Base-by-base conservation (phyloP, 2,329 filamentous ascomycete genomes). In the Lizonia empirigonia region DNA sequence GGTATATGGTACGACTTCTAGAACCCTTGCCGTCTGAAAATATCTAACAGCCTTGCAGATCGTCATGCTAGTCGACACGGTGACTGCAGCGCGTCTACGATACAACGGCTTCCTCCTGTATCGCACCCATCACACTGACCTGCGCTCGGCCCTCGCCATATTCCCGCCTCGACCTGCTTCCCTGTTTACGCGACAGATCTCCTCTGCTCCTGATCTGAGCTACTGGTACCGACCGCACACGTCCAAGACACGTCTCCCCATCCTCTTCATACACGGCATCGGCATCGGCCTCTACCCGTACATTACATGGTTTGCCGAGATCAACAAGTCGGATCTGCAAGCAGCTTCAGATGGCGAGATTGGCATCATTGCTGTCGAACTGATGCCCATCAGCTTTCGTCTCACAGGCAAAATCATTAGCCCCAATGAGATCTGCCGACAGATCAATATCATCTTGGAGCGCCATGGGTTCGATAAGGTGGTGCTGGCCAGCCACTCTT, bases 181-280 rank as follows among this genome's bases (percentile, higher is more conserved):
- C 26, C 56, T 84, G 3, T 60, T 82, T 37, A 73, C 79, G 1
- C 65, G 69, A 5, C 73, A 73, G 8, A 70, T 70, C 19, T 86
- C 85, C 1, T 75, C 78, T 4, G 78, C 79, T 5, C 62, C 73
- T 3, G 70, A 74, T 8, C 57, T 88, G 5, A 80, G 80, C 54
- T 90, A 90, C 74, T 90, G 85, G 84, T 77, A 86, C 60, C 80
- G 82, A 2, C 83, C 83, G 5, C 86, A 89, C 63, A 83, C 78
- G 0, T 85, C 83, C 1, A 78, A 78, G 42, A 81, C 76, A 1
- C 76, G 77, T 33, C 71, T 82, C 0, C 87, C 87, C 0, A 71
- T 90, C 7, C 70, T 90, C 4, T 89, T 89, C 70, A 77, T 89
- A 38, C 87, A 90, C 59, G 87, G 87, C 13, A 88, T 89, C 39